Conservation (phyloP, 2,329 filamentous ascomycete species). For the Talaromyces sp. region DNA sequence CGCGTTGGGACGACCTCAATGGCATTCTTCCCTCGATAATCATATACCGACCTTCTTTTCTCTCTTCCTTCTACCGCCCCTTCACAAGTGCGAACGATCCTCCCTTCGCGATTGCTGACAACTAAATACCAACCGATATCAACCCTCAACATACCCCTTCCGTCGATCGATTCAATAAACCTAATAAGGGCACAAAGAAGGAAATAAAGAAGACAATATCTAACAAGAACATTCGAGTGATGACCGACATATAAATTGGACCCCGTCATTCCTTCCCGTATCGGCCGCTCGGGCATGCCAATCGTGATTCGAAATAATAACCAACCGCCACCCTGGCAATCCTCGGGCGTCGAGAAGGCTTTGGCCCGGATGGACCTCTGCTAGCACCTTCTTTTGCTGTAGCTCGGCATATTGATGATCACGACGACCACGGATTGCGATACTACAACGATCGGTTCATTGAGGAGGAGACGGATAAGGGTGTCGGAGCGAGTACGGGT, state of each 20-base stretch:
- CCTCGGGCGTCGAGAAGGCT: constrained; percentile 3
- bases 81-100: constrained; percentile 2
- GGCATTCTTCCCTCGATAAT: constrained; percentile 5
- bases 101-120: not conserved
- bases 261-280: not conserved
- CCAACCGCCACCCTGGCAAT: constrained; percentile 1
- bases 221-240: not conserved
- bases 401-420: constrained; percentile 1
- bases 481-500: not conserved
- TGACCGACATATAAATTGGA: not conserved
- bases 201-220: not conserved
- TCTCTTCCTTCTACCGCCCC: not conserved
- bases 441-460: not conserved
- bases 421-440: not conserved
- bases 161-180: not conserved
- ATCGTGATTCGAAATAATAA: not conserved
- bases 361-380: constrained; percentile 10
- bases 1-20: constrained; percentile 4
- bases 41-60: not conserved
- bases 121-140: constrained; percentile 1
- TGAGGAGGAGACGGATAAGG: not conserved
- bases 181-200: not conserved
- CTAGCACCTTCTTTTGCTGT: constrained; percentile 3
- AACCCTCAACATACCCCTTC: constrained; percentile 1
- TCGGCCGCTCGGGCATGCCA: constrained; percentile 2